Conservation (phyloP, 176 grass and related monocot species). For the Zoysia pacifica region DNA sequence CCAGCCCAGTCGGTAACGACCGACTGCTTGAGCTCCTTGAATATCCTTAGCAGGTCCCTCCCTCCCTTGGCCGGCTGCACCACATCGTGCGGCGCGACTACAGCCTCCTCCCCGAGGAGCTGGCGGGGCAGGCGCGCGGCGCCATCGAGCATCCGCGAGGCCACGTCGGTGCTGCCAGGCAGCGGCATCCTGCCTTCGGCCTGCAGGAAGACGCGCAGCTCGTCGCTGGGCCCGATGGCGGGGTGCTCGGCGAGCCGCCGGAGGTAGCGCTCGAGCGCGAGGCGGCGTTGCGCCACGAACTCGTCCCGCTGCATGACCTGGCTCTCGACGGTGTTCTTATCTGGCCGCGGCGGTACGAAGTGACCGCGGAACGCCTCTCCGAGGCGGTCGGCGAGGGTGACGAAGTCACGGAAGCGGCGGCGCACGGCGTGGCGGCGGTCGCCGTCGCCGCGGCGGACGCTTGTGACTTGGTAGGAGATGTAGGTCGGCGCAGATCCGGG, state of each 20-base stretch:
- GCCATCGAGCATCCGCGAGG: conserved; percentile 88
- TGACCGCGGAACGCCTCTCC: conserved; percentile 77
- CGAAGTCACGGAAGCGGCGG: conserved; percentile 95
- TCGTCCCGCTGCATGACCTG: conserved; percentile 97
- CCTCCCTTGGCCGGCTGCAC: conserved; percentile 96
- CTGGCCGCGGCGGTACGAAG: conserved; percentile 84
- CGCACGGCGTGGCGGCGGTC: conserved; percentile 56
- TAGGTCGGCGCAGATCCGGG: conserved; percentile 71
- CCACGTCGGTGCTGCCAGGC: conserved; percentile 74
- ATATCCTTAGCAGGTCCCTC: conserved; percentile 85
- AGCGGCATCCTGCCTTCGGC: conserved; percentile 88
- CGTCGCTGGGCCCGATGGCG: conserved; percentile 72
- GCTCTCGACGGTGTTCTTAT: conserved; percentile 92
- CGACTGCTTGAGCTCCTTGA: conserved; percentile 93
- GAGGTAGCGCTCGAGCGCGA: conserved; percentile 77
- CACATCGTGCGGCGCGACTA: conserved; percentile 68
- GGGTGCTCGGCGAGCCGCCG: conserved; percentile 81
- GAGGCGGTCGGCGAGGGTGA: conserved; percentile 90
- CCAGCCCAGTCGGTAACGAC: conserved; percentile 81
- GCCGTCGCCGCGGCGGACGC: conserved; percentile 40
- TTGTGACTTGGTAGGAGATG: conserved; percentile 81
- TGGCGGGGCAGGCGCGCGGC: conserved; percentile 73
- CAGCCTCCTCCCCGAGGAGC: conserved; percentile 61
- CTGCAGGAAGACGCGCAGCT: conserved; percentile 87
- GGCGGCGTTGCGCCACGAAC: conserved; percentile 78